Evolutionary conservation across 306 rosid genomes (phyloP), one percentile per base, ranked within the genome.

Genomic region (Nissolia schottii): DNA sequence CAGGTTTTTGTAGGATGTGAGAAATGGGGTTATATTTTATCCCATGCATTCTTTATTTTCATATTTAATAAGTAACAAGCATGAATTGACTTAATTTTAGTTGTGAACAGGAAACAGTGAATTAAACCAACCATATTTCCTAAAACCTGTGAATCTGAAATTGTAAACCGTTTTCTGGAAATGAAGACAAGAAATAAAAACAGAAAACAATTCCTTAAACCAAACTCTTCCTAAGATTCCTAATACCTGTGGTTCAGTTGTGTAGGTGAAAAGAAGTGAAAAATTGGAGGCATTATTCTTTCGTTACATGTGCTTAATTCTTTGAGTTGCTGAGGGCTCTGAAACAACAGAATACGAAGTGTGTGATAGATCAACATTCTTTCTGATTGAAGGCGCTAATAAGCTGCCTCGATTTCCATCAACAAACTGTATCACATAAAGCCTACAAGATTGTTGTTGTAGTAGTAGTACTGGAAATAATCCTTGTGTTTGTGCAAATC

Each of bases 261-360:
- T 70, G 71, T 71, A 75, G 86, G 70, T 75, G 67, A 61, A 67
- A 60, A 27, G 51, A 60, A 34, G 50, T 70, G 63, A 70, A 57
- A n/a, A 70, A 50, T 55, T 8, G 64, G 61, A 77, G 62, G 51
- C 76, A 25, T 43, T 12, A 66, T 71, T 81, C 66, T 79, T 66
- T 76, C 79, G 51, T 67, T 60, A 61, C 70, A 72, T 76, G 80
- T 79, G 67, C 82, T 71, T 83, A 79, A 24, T 76, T 67, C 62
- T 71, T 79, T 76, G 67, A 67, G 73, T 29, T 54, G 31, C 56
- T 38, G 66, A 73, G 75, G 75, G 59, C 40, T 61, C 67, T 67
- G 53, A 45, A n/a, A 50, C 70, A 49, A 70, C 71, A 64, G 76
- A 75, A 57, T 57, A 53, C 60, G 79, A 71, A 72, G 53, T 12